A percentile compares a stretch with the other conserved stretches of the same genome.
Conservation (phyloP, 305 asterid genomes). For the Rubia tinctorum region DNA sequence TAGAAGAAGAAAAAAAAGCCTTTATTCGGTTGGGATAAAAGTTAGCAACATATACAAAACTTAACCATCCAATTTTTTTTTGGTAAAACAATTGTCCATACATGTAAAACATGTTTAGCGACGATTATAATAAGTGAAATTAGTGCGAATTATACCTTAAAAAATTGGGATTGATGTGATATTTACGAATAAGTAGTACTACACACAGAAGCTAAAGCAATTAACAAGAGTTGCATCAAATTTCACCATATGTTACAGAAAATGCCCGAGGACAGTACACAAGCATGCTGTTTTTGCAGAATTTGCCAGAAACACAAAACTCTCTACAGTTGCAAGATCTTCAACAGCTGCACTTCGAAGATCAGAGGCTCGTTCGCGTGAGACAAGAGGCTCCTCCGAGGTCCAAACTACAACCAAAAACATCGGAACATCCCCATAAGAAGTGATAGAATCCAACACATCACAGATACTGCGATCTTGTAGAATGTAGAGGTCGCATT, state of each 20-base stretch:
- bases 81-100: no score
- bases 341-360: conserved; percentile 92
- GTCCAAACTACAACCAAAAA: conserved; percentile 97
- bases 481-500: neutral
- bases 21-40: no score
- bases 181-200: no score
- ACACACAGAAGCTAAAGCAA: no score
- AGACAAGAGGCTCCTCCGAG: conserved; percentile 89
- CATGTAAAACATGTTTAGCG: no score
- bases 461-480: neutral
- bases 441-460: neutral
- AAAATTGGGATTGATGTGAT: no score
- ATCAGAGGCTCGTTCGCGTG: conserved; percentile 81
- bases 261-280: neutral
- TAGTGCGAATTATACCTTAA: no score
- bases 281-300: neutral
- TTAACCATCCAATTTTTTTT: no score
- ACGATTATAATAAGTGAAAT: no score
- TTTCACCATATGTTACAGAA: neutral
- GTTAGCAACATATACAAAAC: no score
- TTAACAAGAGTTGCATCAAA: no score
- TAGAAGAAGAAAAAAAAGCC: no score
- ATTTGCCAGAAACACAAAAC: neutral
- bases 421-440: neutral
- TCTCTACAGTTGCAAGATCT: conserved; percentile 40